Evolutionary conservation across 352 stramenopile species (phyloP).

Genomic region (Globisporangium spiculum): DNA sequence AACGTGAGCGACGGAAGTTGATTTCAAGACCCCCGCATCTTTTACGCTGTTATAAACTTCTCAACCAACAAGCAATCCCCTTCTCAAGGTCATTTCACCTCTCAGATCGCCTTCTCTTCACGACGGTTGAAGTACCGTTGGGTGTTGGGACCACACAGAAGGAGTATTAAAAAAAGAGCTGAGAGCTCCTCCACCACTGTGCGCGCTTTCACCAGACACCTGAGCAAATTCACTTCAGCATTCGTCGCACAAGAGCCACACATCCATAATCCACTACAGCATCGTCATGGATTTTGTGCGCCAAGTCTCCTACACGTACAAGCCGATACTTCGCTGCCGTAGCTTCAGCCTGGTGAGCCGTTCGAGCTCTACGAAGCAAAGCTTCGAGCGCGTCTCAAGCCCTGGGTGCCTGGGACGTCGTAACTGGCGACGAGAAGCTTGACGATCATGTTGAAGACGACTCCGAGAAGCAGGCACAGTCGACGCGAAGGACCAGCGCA

Average conservation of each 20-base stretch:
- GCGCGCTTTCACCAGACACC: too few relatives aligned
- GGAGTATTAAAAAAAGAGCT: not conserved
- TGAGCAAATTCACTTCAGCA: not conserved
- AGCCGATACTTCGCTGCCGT: not conserved
- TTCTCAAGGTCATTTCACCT: too few relatives aligned
- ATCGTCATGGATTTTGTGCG: not conserved
- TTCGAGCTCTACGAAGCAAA: not conserved
- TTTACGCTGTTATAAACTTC: too few relatives aligned
- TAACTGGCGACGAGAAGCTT: not conserved
- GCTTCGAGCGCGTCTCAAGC: not conserved
- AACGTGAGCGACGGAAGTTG: too few relatives aligned
- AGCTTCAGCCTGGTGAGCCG: not conserved
- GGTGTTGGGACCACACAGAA: not conserved
- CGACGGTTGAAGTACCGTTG: not conserved
- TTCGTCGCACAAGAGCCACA: not conserved
- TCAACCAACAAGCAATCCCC: too few relatives aligned
- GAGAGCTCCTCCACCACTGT: too few relatives aligned
- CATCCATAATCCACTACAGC: not conserved
- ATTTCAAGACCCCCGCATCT: too few relatives aligned
- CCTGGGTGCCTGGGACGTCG: not conserved
- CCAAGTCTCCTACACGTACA: not conserved
- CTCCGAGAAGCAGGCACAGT: not conserved
- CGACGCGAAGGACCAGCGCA: not conserved
- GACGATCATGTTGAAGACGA: not conserved
- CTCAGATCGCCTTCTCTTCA: not conserved